phyloP scores from a whole-genome alignment of 148 eudicot genomes.

The Oxyria digyna region DNA sequence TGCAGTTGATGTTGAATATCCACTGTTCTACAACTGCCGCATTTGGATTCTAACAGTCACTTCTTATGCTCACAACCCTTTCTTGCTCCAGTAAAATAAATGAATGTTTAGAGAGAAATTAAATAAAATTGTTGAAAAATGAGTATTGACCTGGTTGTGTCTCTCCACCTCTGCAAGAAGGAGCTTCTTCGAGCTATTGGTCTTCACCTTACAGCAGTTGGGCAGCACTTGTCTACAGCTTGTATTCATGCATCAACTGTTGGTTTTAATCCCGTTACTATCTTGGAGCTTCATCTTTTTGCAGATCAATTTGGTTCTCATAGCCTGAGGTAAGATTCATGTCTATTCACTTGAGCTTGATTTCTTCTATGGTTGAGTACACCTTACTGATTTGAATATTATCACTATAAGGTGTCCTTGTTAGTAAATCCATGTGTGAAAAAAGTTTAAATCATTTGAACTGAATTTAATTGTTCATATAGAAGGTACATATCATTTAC shows the following conservation, averaged over 20 bases:
- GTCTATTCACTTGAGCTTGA: background rate
- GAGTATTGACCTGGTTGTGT: background rate
- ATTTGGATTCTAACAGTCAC: background rate
- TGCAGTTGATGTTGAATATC: too few relatives aligned
- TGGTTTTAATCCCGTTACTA: constrained; percentile 58
- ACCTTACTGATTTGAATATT: too few relatives aligned
- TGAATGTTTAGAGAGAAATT: background rate
- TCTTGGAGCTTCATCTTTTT: constrained; percentile 71
- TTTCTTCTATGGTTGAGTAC: background rate
- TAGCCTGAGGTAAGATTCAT: constrained; percentile 54
- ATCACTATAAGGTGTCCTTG: too few relatives aligned
- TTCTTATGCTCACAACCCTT: background rate
- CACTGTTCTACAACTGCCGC: too few relatives aligned
- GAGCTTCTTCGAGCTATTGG: constrained; percentile 88
- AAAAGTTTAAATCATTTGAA: too few relatives aligned
- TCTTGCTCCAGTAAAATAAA: background rate
- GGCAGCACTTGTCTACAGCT: constrained; percentile 61
- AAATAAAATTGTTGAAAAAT: background rate
- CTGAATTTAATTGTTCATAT: too few relatives aligned
- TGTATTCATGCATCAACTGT: constrained; percentile 63
- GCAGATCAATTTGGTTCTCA: constrained; percentile 79
- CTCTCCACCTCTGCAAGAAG: constrained; percentile 40
- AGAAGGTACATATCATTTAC: background rate
- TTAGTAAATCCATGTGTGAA: background rate
- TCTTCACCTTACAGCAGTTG: constrained; percentile 59